These are phyloP conservation scores for Skeletonema marinoi DNA, from an alignment of 108 stramenopile species.

Conservation along the genomic window DNA sequence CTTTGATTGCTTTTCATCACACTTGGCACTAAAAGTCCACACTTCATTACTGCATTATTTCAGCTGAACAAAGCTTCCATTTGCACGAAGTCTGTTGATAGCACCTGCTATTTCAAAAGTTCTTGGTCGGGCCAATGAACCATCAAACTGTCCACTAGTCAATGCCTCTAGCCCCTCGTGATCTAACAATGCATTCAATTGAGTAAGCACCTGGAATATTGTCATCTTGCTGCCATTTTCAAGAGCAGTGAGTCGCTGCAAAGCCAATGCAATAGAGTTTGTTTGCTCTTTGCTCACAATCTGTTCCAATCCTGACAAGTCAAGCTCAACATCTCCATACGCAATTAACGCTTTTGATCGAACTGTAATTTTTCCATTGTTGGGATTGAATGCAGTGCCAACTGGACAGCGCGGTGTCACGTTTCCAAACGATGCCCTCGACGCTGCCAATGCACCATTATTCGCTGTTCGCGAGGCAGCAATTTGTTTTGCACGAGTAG, in stretches of 20 bases:
- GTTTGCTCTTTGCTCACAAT: constrained; percentile 78
- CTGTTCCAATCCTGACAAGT: constrained; percentile 79
- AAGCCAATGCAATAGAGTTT: constrained; percentile 60
- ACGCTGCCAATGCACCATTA: constrained; percentile 31
- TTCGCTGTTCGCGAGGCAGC: constrained; percentile 43
- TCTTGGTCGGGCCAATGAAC: constrained; percentile 72
- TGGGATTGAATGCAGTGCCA: constrained; percentile 54
- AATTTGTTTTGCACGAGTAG: constrained; percentile 84
- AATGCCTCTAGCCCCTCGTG: constrained; percentile 60
- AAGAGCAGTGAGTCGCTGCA: constrained; percentile 58
- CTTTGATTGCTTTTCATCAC: not conserved
- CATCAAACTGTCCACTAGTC: constrained; percentile 71
- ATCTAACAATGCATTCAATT: constrained; percentile 54
- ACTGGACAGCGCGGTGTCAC: constrained; percentile 54
- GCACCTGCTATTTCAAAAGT: constrained; percentile 79
- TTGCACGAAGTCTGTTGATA: constrained; percentile 67
- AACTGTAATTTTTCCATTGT: constrained; percentile 70
- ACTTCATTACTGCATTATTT: not conserved
- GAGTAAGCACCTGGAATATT: constrained; percentile 51
- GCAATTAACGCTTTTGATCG: constrained; percentile 51
- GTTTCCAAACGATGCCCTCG: constrained; percentile 48
- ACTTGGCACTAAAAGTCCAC: too few species aligned
- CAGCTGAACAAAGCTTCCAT: constrained; percentile 51
- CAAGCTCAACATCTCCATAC: constrained; percentile 83
- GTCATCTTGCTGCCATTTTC: constrained; percentile 35